Percentiles rank a stretch among this genome's conserved stretches.
Evolutionary conservation across 1,284 basidiomycete species (phyloP).

Genomic region (Gomphus bonarii): DNA sequence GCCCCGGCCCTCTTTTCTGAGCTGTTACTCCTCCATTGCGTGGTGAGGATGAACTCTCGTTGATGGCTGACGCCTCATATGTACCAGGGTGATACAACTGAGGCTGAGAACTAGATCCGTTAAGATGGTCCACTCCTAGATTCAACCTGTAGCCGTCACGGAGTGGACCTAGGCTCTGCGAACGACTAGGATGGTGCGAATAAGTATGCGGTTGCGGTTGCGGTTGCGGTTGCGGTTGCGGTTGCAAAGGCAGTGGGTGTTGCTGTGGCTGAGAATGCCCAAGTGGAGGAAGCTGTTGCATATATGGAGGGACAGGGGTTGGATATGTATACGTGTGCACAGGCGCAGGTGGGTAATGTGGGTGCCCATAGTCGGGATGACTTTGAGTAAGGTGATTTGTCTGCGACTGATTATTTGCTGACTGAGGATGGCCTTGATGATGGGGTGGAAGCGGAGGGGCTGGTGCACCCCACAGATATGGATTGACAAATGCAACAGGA

Average conservation of each 20-base stretch:
- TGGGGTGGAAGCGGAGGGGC: conserved; percentile 17
- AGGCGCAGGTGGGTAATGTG: conserved; percentile 23
- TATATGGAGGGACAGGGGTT: conserved; percentile 15
- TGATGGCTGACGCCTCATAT: not conserved
- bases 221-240: conserved; percentile 26
- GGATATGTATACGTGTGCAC: conserved; percentile 31
- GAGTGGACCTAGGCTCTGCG: not conserved
- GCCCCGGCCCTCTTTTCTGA: conserved; percentile 25
- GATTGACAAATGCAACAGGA: conserved; percentile 20
- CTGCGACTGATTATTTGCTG: conserved; percentile 7
- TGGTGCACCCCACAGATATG: conserved; percentile 25
- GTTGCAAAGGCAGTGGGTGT: conserved; percentile 23
- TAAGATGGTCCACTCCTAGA: not conserved
- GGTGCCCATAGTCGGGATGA: conserved; percentile 11
- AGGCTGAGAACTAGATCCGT: not conserved
- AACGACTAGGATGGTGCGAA: not conserved
- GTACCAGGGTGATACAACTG: not conserved
- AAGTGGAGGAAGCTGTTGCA: conserved; percentile 16
- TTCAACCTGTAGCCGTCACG: not conserved
- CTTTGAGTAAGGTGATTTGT: not conserved
- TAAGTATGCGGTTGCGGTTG: conserved; percentile 14
- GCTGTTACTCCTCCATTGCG: conserved; percentile 15
- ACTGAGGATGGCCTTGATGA: conserved; percentile 3
- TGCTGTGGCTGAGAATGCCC: conserved; percentile 26
- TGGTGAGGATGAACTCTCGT: not conserved